A percentile compares a stretch with the other conserved stretches of the same genome.
Conservation (phyloP, 805 yeast species). For the Yamadazyma phyllophila region DNA sequence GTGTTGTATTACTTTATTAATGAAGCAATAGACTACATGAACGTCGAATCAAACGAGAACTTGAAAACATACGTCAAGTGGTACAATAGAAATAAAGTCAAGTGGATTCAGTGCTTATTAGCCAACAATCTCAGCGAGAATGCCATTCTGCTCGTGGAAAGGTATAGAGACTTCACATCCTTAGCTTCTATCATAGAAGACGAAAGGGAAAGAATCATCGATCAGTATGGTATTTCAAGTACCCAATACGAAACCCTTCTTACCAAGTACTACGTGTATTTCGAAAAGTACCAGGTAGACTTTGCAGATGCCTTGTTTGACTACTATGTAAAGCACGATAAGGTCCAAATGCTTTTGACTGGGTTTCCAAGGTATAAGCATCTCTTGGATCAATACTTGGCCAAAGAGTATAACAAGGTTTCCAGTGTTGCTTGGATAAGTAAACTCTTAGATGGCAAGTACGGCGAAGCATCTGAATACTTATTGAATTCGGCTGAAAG, state of each 20-base stretch:
- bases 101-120: slow-evolving; percentile 63
- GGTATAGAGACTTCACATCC: slow-evolving; percentile 62
- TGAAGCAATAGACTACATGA: slow-evolving; percentile 36
- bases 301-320: slow-evolving; percentile 68
- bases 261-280: slow-evolving; percentile 46
- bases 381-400: slow-evolving; percentile 53
- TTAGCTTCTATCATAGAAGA: slow-evolving; percentile 49
- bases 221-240: slow-evolving; percentile 16
- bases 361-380: slow-evolving; percentile 54
- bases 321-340: slow-evolving; percentile 52
- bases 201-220: slow-evolving; percentile 24
- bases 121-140: slow-evolving; percentile 48
- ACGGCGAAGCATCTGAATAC: slow-evolving; percentile 46
- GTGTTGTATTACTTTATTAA: slow-evolving; percentile 35
- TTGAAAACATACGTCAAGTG: slow-evolving; percentile 30
- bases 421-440: slow-evolving; percentile 71
- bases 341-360: slow-evolving; percentile 52
- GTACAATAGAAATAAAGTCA: slow-evolving; percentile 28
- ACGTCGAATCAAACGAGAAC: slow-evolving; percentile 19
- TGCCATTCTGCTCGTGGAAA: slow-evolving; percentile 63
- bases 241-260: slow-evolving; percentile 16
- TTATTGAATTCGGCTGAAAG: slow-evolving; percentile 41
- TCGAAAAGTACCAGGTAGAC: slow-evolving; percentile 59
- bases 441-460: slow-evolving; percentile 52
- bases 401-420: slow-evolving; percentile 37